Percentiles rank a stretch among this genome's conserved stretches.
These are phyloP conservation scores for Stephania japonica DNA, from an alignment of 164 flowering plant genomes.

Conservation along the genomic window DNA sequence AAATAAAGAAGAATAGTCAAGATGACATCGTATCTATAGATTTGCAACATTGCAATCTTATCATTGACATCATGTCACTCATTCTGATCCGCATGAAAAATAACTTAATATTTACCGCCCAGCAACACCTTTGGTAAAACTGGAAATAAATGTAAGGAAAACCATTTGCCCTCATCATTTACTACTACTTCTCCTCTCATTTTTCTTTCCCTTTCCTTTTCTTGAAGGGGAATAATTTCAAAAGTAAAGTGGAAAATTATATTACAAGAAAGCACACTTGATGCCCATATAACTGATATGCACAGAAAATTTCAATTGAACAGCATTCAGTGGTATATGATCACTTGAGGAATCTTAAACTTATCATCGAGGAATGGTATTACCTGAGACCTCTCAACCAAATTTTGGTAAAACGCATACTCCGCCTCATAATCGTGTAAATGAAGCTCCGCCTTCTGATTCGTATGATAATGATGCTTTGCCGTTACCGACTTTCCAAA, in stretches of 20 bases:
- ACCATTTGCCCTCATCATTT: not conserved
- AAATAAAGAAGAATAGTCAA: not conserved
- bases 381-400: conserved; percentile 43
- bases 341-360: conserved; percentile 72
- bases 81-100: not conserved
- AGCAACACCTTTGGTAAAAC: not conserved
- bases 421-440: conserved; percentile 92
- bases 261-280: not conserved
- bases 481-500: conserved; percentile 71
- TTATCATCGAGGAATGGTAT: conserved; percentile 66
- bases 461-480: conserved; percentile 92
- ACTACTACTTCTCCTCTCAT: not conserved
- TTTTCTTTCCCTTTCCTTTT: not conserved
- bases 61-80: not conserved
- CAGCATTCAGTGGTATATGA: conserved; percentile 43
- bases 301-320: not conserved
- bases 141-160: not conserved
- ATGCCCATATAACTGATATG: not conserved
- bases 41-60: not conserved
- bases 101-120: not conserved
- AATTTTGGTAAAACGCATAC: conserved; percentile 63
- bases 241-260: not conserved
- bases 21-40: not conserved
- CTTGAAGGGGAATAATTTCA: too few species aligned
- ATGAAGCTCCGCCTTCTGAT: conserved; percentile 78